Conservation (phyloP, 2,329 filamentous ascomycete species). For the Chaetomiaceae sp. region DNA sequence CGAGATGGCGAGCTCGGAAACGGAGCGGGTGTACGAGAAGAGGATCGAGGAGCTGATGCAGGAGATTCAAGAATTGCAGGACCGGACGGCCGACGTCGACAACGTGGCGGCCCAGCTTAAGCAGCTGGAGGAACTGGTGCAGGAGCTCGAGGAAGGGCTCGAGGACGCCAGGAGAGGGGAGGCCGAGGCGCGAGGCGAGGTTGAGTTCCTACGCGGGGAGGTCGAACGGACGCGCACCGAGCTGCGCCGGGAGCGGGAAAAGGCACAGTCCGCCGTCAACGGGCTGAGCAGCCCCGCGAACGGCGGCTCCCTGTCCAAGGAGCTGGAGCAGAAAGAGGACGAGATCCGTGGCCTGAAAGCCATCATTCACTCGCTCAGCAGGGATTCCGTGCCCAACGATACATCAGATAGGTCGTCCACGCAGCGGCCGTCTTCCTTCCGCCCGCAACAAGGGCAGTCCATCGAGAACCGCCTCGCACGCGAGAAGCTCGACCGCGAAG, state of each 20-base stretch:
- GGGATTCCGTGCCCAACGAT: constrained; percentile 55
- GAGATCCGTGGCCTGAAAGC: constrained; percentile 96
- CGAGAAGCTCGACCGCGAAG: constrained; percentile 72
- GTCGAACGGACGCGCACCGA: constrained; percentile 88
- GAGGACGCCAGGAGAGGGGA: constrained; percentile 92
- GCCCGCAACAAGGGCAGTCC: constrained; percentile 42
- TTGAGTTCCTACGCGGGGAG: constrained; percentile 90
- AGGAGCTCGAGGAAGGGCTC: constrained; percentile 91
- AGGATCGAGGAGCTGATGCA: constrained; percentile 80
- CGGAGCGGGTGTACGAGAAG: constrained; percentile 90
- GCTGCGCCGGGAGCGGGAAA: constrained; percentile 80
- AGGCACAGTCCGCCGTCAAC: constrained; percentile 58
- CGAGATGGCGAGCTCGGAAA: constrained; percentile 92
- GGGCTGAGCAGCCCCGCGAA: constrained; percentile 32
- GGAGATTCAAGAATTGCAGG: constrained; percentile 76
- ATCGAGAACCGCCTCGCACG: constrained; percentile 51
- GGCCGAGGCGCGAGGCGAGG: constrained; percentile 89
- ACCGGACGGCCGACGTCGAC: constrained; percentile 82
- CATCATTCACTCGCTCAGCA: constrained; percentile 91
- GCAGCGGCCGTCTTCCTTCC: constrained; percentile 33
- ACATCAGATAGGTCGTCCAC: constrained; percentile 31
- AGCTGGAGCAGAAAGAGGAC: constrained; percentile 90
- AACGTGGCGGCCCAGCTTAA: constrained; percentile 86
- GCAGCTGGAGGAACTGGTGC: constrained; percentile 90
- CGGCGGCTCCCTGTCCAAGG: constrained; percentile 53